A percentile compares a stretch with the other conserved stretches of the same genome.
phyloP scores from a whole-genome alignment of 306 rosid species.

The Trifolium pratense region DNA sequence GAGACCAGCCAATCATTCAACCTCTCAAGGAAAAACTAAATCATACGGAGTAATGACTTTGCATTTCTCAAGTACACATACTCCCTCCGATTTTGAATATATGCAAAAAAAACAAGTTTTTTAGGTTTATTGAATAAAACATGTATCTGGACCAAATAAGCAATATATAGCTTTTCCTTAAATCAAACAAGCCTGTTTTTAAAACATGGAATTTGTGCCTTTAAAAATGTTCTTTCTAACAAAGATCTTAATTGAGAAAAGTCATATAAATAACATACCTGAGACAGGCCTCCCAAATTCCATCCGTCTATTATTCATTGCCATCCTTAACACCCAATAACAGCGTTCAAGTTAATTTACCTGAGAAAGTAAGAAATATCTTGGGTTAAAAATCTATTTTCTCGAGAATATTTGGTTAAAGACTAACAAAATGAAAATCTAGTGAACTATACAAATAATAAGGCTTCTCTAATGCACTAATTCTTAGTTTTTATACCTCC shows the following conservation, averaged over 20 bases:
- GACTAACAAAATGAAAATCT: conserved; percentile 22
- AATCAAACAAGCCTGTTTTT: background rate
- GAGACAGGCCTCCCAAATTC: conserved; percentile 69
- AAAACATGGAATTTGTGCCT: background rate
- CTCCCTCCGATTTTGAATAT: no score
- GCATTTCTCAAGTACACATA: conserved; percentile 10
- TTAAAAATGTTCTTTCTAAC: background rate
- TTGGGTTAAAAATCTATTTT: conserved; percentile 9
- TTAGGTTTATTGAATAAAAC: no score
- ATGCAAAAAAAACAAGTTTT: no score
- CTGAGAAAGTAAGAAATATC: conserved; percentile 31
- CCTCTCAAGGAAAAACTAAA: conserved; percentile 40
- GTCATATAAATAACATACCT: conserved; percentile 48
- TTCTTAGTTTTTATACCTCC: background rate
- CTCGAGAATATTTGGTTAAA: background rate
- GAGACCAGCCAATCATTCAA: conserved; percentile 44
- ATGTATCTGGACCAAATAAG: no score
- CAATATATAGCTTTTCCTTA: background rate
- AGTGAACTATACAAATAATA: conserved; percentile 14
- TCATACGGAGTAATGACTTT: conserved; percentile 19
- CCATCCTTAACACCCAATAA: conserved; percentile 36
- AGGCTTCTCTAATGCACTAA: conserved; percentile 4
- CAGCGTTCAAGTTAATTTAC: conserved; percentile 28
- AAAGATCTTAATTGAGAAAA: background rate
- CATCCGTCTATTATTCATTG: conserved; percentile 50